Evolutionary conservation across 352 stramenopile genomes (phyloP).

Genomic region (Phytophthora niederhauseri): DNA sequence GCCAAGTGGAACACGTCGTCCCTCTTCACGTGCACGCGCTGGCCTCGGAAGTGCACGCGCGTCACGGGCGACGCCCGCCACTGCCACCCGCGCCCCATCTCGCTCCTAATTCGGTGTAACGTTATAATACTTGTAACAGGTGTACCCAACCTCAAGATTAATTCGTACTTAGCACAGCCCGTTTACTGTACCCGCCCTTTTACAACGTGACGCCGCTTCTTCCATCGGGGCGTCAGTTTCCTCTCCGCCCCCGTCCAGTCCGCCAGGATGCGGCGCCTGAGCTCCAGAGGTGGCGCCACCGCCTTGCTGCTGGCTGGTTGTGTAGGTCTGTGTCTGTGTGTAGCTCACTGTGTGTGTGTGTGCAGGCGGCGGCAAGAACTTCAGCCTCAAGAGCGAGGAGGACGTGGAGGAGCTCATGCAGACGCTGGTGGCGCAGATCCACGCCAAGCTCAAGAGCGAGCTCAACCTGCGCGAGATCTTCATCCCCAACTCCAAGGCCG

Average conservation of each 20-base stretch:
- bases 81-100: slow-evolving; percentile 18
- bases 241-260: neutral
- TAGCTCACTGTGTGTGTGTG: neutral
- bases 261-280: slow-evolving; percentile 54
- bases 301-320: neutral
- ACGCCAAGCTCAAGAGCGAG: slow-evolving; percentile 88
- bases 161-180: slow-evolving; percentile 31
- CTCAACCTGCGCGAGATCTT: slow-evolving; percentile 85
- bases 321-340: neutral
- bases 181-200: slow-evolving; percentile 19
- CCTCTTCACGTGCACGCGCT: slow-evolving; percentile 82
- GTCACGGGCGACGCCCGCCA: slow-evolving; percentile 58
- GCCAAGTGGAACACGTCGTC: slow-evolving; percentile 84
- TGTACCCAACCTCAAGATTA: neutral
- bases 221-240: slow-evolving; percentile 2
- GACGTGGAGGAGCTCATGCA: slow-evolving; percentile 89
- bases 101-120: neutral
- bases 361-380: slow-evolving; percentile 60
- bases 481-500: slow-evolving; percentile 89
- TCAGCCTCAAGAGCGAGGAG: slow-evolving; percentile 81
- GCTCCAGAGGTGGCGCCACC: slow-evolving; percentile 48
- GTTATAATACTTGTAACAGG: too few species aligned
- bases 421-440: slow-evolving; percentile 82
- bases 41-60: slow-evolving; percentile 65
- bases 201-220: slow-evolving; percentile 3